Conservation (phyloP, 805 yeast species). For the Nematodospora valgi region DNA sequence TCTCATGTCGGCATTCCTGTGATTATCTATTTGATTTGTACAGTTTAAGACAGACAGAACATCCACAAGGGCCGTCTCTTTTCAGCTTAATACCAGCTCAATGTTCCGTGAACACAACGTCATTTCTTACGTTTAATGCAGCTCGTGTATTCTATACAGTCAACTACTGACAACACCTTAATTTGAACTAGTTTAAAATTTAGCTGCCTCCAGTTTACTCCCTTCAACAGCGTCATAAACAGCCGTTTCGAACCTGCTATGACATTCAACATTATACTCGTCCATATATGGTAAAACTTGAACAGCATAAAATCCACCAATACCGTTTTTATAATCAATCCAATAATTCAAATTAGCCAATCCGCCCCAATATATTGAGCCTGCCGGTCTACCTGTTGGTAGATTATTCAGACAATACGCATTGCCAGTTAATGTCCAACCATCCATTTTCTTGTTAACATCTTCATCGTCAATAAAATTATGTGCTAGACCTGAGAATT, state of each 20-base stretch:
- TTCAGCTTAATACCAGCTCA: too few species aligned
- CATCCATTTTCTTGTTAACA: slow-evolving; percentile 20
- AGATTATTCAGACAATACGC: slow-evolving; percentile 22
- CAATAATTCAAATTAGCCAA: slow-evolving; percentile 38
- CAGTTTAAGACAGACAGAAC: too few species aligned
- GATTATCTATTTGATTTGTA: too few species aligned
- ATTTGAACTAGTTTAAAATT: too few species aligned
- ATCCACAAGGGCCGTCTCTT: too few species aligned
- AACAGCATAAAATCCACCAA: slow-evolving; percentile 39
- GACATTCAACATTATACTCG: slow-evolving; percentile 16
- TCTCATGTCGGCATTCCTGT: too few species aligned
- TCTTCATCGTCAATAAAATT: slow-evolving; percentile 14
- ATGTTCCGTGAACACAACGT: too few species aligned
- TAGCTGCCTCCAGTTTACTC: too few species aligned
- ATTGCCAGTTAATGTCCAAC: slow-evolving; percentile 34
- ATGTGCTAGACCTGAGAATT: slow-evolving; percentile 18
- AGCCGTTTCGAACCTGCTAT: slow-evolving; percentile 20
- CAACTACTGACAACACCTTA: too few species aligned
- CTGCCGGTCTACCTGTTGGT: slow-evolving; percentile 33
- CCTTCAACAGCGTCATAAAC: slow-evolving; percentile 19
- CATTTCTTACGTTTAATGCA: too few species aligned
- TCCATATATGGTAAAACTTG: slow-evolving; percentile 36
- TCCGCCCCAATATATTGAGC: slow-evolving; percentile 38
- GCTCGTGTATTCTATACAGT: too few species aligned
- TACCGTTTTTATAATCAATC: slow-evolving; percentile 34